phyloP scores from a whole-genome alignment of 1,139 yeast genomes.

The Yamadazyma dendronema region DNA sequence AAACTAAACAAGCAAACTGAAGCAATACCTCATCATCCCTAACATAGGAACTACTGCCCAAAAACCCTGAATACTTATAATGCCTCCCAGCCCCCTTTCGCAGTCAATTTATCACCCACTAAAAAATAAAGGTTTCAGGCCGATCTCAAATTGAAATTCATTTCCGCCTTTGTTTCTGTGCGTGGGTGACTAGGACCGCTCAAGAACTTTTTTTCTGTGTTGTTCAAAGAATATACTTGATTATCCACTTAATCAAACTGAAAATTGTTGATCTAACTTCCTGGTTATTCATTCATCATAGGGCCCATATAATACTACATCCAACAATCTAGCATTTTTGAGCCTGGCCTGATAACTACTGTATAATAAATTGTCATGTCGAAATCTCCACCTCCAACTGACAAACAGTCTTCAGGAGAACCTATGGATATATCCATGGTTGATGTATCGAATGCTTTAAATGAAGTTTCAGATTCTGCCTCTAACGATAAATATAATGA shows the following conservation, averaged over 20 bases:
- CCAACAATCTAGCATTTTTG: too few species aligned
- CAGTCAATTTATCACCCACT: neutral
- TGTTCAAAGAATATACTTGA: neutral
- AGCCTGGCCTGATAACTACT: neutral
- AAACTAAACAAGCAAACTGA: too few species aligned
- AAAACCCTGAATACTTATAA: too few species aligned
- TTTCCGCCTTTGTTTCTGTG: neutral
- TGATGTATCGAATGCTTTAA: conserved; percentile 35
- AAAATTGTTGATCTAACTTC: neutral
- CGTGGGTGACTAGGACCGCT: neutral
- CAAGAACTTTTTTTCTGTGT: neutral
- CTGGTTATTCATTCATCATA: neutral
- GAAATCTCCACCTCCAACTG: conserved; percentile 2
- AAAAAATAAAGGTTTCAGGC: neutral
- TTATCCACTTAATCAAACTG: neutral
- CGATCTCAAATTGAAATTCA: too few species aligned
- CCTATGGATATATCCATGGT: conserved; percentile 34
- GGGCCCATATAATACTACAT: neutral
- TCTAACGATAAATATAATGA: neutral
- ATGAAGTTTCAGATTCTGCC: conserved; percentile 10
- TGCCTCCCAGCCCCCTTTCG: too few species aligned
- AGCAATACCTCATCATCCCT: too few species aligned
- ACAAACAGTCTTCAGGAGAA: conserved; percentile 3
- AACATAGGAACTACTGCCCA: too few species aligned
- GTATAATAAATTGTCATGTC: conserved; percentile 1